phyloP scores from a whole-genome alignment of 768 basidiomycete species.

The Pilatotrama ljubarskyi region DNA sequence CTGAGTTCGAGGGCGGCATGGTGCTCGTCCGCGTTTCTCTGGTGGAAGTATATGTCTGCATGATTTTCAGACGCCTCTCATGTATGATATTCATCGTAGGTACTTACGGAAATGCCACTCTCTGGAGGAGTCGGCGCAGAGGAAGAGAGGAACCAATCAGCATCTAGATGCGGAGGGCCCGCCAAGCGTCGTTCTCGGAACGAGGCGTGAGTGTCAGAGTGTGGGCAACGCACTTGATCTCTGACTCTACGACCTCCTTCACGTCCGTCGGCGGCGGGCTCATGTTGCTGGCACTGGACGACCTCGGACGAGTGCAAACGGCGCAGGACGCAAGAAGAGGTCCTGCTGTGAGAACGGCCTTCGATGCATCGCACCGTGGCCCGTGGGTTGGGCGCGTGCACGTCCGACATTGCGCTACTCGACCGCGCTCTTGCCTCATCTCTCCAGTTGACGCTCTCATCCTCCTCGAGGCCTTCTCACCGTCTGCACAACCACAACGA shows the following conservation, averaged over 20 bases:
- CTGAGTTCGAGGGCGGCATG: slow-evolving; percentile 66
- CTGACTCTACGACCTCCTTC: slow-evolving; percentile 26
- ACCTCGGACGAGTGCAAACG: not conserved
- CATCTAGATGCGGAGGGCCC: not conserved
- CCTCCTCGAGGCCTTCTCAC: too few relatives aligned
- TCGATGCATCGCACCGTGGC: too few relatives aligned
- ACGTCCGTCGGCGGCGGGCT: slow-evolving; percentile 23
- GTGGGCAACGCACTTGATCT: slow-evolving; percentile 23
- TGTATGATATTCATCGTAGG: not conserved
- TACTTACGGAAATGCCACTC: slow-evolving; percentile 24
- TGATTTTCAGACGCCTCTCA: not conserved
- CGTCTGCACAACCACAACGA: not conserved
- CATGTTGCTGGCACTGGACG: slow-evolving; percentile 4
- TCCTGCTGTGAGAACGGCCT: too few relatives aligned
- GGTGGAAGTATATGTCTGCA: slow-evolving; percentile 81
- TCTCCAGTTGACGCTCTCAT: too few relatives aligned
- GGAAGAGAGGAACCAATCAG: not conserved
- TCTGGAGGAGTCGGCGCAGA: not conserved
- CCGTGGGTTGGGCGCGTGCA: not conserved
- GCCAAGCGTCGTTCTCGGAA: not conserved
- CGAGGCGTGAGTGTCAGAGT: not conserved
- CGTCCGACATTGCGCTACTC: not conserved
- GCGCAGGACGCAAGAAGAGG: not conserved
- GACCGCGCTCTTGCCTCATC: slow-evolving; percentile 2
- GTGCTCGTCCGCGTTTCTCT: slow-evolving; percentile 60